phyloP scores from a whole-genome alignment of 345 rosid genomes.

The Moricandia arvensis region DNA sequence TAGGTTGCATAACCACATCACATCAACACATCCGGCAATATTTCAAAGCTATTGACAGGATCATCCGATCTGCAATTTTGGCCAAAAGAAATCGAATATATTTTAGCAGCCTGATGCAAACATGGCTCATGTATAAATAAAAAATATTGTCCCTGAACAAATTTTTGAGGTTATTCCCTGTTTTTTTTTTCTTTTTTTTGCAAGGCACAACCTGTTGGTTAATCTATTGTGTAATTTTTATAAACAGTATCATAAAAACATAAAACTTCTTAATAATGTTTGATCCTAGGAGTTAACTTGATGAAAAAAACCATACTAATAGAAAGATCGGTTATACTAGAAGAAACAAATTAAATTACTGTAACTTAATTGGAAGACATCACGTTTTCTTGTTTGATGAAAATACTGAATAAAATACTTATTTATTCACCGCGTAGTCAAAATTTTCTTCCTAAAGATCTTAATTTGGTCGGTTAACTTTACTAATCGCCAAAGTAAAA shows the following conservation, averaged over 20 bases:
- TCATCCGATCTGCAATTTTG: not conserved
- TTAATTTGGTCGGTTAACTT: conserved; percentile 17
- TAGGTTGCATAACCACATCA: not conserved
- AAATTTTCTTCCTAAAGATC: not conserved
- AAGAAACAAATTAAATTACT: not conserved
- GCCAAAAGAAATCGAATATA: not conserved
- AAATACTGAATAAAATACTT: not conserved
- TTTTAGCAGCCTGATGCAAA: not conserved
- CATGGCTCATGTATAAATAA: not conserved
- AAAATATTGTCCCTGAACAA: not conserved
- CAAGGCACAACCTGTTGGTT: not conserved
- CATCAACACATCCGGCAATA: not conserved
- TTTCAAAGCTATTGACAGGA: not conserved
- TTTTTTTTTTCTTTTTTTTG: not conserved
- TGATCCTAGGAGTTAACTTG: not conserved
- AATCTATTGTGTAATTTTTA: not conserved
- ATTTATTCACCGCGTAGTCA: not conserved
- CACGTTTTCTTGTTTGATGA: not conserved
- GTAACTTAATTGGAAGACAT: not conserved
- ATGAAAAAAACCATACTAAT: not conserved
- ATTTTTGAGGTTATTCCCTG: not conserved
- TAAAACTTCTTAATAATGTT: not conserved
- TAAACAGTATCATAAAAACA: not conserved
- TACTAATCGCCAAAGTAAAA: not conserved
- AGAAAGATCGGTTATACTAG: not conserved